A percentile compares a stretch with the other conserved stretches of the same genome.
phyloP scores from a whole-genome alignment of 148 eudicot genomes.

The Rhododendron griersonianum region DNA sequence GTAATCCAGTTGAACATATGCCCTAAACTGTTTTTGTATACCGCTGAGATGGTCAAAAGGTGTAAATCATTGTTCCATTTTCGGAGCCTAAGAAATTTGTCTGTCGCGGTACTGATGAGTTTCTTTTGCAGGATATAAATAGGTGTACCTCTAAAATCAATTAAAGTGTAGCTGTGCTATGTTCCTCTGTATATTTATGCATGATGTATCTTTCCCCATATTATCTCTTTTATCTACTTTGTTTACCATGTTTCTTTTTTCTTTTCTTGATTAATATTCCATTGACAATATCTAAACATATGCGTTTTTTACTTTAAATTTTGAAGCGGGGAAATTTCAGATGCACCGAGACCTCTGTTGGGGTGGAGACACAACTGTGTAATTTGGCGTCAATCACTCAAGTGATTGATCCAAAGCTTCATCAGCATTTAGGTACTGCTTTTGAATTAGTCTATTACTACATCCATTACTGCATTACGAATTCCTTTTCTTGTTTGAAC shows the following conservation, averaged over 20 bases:
- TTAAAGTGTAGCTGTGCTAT: neutral
- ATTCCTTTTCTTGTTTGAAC: neutral
- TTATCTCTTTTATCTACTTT: neutral
- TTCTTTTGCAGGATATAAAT: neutral
- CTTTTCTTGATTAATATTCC: neutral
- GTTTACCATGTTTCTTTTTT: neutral
- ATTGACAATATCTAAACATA: slow-evolving; percentile 22
- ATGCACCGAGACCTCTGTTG: slow-evolving; percentile 78
- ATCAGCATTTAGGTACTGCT: slow-evolving; percentile 72
- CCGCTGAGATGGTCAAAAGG: neutral
- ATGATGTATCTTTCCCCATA: neutral
- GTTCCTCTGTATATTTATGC: neutral
- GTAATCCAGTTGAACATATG: neutral
- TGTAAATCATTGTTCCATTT: neutral
- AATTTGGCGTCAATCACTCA: slow-evolving; percentile 75
- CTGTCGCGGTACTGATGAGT: neutral
- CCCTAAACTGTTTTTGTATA: neutral
- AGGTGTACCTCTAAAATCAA: neutral
- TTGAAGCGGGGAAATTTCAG: slow-evolving; percentile 87
- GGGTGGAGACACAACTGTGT: slow-evolving; percentile 76
- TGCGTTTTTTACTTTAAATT: slow-evolving; percentile 28
- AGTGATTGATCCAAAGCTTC: slow-evolving; percentile 91
- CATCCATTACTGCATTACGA: neutral
- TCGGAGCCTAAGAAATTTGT: neutral
- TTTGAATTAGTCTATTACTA: neutral